These are phyloP conservation scores for Teratosphaeria viscida DNA, from an alignment of 2,329 filamentous ascomycete genomes.

Conservation along the genomic window DNA sequence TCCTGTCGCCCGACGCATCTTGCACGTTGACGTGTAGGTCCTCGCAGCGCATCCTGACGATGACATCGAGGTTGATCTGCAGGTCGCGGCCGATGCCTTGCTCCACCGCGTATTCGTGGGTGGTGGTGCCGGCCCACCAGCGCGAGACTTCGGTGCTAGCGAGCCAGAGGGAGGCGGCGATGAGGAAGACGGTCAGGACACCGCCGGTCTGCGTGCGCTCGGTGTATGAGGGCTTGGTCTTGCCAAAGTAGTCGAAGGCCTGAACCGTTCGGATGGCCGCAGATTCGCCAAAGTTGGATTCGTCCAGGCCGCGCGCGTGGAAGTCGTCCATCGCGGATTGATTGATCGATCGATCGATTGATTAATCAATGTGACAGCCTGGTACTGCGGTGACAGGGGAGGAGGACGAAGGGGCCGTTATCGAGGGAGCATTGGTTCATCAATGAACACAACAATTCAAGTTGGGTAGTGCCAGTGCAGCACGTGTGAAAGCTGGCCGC, in stretches of 20 bases:
- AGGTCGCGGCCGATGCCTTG: slow-evolving; percentile 78
- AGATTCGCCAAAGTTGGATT: slow-evolving; percentile 70
- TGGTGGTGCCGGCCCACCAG: slow-evolving; percentile 78
- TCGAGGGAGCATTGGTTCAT: slow-evolving; percentile 1
- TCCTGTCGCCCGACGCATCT: slow-evolving; percentile 85
- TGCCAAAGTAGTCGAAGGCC: slow-evolving; percentile 96
- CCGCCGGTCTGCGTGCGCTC: slow-evolving; percentile 75
- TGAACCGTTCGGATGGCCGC: slow-evolving; percentile 50
- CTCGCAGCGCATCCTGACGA: slow-evolving; percentile 76
- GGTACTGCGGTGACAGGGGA: not conserved
- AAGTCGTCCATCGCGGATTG: slow-evolving; percentile 62
- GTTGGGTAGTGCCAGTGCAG: not conserved
- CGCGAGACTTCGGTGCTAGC: slow-evolving; percentile 65
- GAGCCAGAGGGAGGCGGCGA: slow-evolving; percentile 63
- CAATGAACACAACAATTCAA: not conserved
- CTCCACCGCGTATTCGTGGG: slow-evolving; percentile 86
- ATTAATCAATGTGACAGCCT: not conserved
- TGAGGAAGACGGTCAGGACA: slow-evolving; percentile 82
- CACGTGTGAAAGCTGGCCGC: not conserved
- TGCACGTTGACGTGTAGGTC: slow-evolving; percentile 96
- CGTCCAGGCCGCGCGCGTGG: slow-evolving; percentile 58
- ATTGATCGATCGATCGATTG: too few species aligned
- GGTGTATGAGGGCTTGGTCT: slow-evolving; percentile 90
- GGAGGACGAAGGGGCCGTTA: not conserved
- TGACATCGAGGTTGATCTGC: slow-evolving; percentile 93